Conservation (phyloP, 2,329 filamentous ascomycete species). For the Trichoderma afroharzianum region DNA sequence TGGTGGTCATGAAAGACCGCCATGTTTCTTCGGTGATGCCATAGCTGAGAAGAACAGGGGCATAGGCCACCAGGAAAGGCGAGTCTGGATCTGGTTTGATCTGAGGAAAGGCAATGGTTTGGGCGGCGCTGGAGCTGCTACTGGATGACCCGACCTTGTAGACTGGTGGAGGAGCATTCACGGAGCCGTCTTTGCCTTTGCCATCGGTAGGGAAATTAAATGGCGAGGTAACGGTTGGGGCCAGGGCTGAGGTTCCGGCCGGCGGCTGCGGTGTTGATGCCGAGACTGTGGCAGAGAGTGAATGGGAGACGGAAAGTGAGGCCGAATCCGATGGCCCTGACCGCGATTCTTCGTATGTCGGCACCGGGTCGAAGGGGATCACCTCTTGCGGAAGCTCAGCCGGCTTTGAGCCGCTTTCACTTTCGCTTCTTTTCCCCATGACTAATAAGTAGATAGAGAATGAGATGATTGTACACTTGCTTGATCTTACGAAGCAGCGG, state of each 20-base stretch:
- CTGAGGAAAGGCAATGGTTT: conserved; percentile 42
- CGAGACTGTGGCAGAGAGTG: background rate
- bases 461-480: background rate
- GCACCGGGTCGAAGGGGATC: background rate
- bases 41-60: conserved; percentile 35
- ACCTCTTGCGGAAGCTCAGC: background rate
- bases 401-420: background rate
- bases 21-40: conserved; percentile 37
- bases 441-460: background rate
- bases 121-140: conserved; percentile 10
- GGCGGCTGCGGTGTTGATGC: background rate
- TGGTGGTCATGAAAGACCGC: conserved; percentile 35
- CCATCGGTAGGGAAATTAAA: conserved; percentile 34
- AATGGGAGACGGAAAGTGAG: background rate
- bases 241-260: background rate
- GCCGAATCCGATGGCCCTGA: background rate
- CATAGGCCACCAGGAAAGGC: conserved; percentile 39
- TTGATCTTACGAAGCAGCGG: background rate
- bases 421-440: background rate
- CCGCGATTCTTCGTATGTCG: background rate
- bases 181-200: background rate
- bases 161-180: conserved; percentile 18
- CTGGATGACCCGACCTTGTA: conserved; percentile 20
- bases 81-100: conserved; percentile 31
- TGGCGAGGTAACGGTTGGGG: conserved; percentile 30